Evolutionary conservation across 768 basidiomycete species (phyloP).

Genomic region (Calocera cornea): DNA sequence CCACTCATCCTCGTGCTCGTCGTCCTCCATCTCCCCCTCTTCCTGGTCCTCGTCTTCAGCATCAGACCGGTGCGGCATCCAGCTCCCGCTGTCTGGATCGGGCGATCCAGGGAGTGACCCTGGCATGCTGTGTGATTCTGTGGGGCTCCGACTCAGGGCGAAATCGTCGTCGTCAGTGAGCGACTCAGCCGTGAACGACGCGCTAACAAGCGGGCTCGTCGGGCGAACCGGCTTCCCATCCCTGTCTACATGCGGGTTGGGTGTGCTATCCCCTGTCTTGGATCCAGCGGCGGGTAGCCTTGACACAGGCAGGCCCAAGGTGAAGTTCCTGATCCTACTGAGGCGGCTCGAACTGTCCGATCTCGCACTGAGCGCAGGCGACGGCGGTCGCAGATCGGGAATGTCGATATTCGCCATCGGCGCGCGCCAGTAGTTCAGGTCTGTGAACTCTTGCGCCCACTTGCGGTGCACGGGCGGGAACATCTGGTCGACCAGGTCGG

Average conservation of each 20-base stretch:
- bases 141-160: conserved; percentile 7
- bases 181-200: neutral
- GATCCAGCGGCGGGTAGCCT: neutral
- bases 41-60: conserved; percentile 24
- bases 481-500: conserved; percentile 98
- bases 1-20: conserved; percentile 31
- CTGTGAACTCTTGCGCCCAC: conserved; percentile 81
- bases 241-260: neutral
- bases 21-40: conserved; percentile 36
- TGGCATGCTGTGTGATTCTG: conserved; percentile 62
- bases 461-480: conserved; percentile 91
- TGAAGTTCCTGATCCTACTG: conserved; percentile 56
- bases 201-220: neutral
- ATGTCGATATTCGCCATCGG: conserved; percentile 65
- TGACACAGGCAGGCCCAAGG: conserved; percentile 31
- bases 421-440: conserved; percentile 91
- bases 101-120: conserved; percentile 46
- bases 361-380: conserved; percentile 84
- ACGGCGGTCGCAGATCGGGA: conserved; percentile 73
- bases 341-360: conserved; percentile 58
- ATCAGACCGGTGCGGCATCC: conserved; percentile 13
- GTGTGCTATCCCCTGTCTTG: conserved; percentile 2
- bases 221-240: neutral
- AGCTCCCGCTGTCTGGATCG: conserved; percentile 15
- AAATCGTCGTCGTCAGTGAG: neutral